A percentile compares a stretch with the other conserved stretches of the same genome.
These are phyloP conservation scores for Eucalyptus sideroxylon DNA, from an alignment of 345 rosid species.

Conservation along the genomic window DNA sequence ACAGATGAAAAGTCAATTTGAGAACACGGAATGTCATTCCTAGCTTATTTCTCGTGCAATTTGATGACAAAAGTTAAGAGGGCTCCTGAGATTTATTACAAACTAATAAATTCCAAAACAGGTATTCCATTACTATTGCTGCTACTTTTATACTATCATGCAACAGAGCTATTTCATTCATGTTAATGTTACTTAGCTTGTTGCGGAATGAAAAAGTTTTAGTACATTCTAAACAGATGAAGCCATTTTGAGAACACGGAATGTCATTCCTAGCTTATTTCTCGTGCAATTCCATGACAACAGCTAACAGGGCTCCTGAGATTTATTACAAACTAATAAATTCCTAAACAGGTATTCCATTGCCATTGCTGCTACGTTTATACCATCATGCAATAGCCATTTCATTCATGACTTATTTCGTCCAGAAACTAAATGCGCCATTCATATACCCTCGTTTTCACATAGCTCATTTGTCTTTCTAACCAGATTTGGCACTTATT, in stretches of 20 bases:
- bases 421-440: background rate
- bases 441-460: background rate
- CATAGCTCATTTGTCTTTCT: background rate
- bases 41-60: background rate
- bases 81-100: background rate
- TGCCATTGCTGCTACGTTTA: background rate
- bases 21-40: background rate
- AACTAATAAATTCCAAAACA: background rate
- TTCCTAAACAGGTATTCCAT: background rate
- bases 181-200: background rate
- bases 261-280: background rate
- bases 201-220: background rate
- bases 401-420: background rate
- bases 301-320: background rate
- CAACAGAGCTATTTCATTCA: background rate
- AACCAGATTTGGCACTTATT: background rate
- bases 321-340: background rate
- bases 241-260: background rate
- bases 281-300: background rate
- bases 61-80: background rate
- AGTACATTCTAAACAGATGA: background rate
- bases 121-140: background rate
- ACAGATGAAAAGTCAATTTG: background rate
- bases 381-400: background rate
- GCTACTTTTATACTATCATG: background rate